Base-by-base conservation (phyloP, 345 rosid genomes). In the Sisymbrium irio region DNA sequence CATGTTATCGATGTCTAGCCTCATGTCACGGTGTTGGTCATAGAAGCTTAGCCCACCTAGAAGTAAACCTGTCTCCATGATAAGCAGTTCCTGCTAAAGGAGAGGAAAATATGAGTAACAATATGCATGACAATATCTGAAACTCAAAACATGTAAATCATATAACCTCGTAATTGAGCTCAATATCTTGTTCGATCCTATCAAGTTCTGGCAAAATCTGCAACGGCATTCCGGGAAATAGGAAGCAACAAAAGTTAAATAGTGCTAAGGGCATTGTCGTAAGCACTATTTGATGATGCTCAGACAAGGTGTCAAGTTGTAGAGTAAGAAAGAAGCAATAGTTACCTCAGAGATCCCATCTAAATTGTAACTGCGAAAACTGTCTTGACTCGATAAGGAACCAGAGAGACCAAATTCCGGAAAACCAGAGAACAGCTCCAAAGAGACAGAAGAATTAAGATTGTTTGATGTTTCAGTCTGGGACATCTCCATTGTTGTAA, bases 1-100 rank as follows among this genome's bases (percentile, higher is more conserved):
- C 99, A 92, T 92, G 80, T 87, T 80, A 77, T 95, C 99, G 30
- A 95, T 92, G 82, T 95, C 97, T 54, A 92, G 85, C 80, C 99
- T 90, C 99, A 95, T 84, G 39, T 87, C 98, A 73, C 97, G 86
- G 73, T 95, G 97, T 77, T 82, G 99, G 74, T 95, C 99, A 75
- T 86, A 76, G 62, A 92, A 81, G 75, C 80, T 85, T 70, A 86
- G 82, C 64, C 90, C 96, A 67, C 82, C 83, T 13, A 89, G 88
- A 65, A 90, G 83, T 70, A 95, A 74, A 66, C 83, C 84, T 75
- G 92, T 86, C 82, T 89, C 99, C 82, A 90, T 82, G 72, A 87
- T 83, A 78, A 90, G 86, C 67, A 89, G 73, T 85, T 92, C 98
- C 97, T 95, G 93, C 85, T 77, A 49, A 55, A 82, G 14, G 63